Evolutionary conservation across 192 early-diverging fungal species (phyloP).

Genomic region (Entomortierella lignicola): DNA sequence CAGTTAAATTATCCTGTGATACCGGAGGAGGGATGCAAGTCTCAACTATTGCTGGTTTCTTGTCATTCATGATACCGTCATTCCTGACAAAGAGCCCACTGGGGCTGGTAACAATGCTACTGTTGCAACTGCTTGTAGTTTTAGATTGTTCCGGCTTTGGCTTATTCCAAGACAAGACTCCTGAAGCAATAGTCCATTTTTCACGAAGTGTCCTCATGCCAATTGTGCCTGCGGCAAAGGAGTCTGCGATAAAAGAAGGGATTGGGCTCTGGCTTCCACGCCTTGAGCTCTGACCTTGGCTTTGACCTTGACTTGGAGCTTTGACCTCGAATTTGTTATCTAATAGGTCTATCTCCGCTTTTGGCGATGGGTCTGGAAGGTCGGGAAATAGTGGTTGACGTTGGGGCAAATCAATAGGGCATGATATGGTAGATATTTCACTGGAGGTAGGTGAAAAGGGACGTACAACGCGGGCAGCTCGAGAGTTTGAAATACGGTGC

Average conservation of each 20-base stretch:
- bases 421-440: constrained; percentile 13
- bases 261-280: constrained; percentile 33
- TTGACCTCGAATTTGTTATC: constrained; percentile 16
- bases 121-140: neutral
- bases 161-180: constrained; percentile 38
- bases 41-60: constrained; percentile 43
- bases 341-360: neutral
- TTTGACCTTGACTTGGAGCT: constrained; percentile 8
- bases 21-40: constrained; percentile 25
- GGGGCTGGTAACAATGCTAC: constrained; percentile 37
- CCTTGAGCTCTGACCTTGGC: neutral
- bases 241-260: constrained; percentile 45
- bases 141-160: neutral
- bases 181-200: constrained; percentile 46
- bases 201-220: constrained; percentile 46
- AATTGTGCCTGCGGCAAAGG: constrained; percentile 33
- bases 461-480: neutral
- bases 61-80: constrained; percentile 45
- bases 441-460: constrained; percentile 22
- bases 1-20: constrained; percentile 1
- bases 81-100: constrained; percentile 37
- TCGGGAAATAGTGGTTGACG: neutral
- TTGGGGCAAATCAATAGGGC: constrained; percentile 5
- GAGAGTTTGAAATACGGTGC: constrained; percentile 5
- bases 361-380: constrained; percentile 2